phyloP scores from a whole-genome alignment of 106 monocot species.

The Agapanthus africanus region DNA sequence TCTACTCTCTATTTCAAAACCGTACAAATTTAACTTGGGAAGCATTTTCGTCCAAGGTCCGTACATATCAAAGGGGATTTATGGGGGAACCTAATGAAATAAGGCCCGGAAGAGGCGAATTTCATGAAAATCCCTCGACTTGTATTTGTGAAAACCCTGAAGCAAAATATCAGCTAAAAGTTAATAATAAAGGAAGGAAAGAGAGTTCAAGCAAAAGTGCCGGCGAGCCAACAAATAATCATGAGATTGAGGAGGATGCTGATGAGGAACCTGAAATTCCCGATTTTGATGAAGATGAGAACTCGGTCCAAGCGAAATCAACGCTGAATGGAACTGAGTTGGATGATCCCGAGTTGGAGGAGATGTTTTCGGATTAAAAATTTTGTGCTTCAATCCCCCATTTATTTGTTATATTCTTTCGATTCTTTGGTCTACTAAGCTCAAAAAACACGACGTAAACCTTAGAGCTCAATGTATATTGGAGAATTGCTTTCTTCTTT shows the following conservation, averaged over 20 bases:
- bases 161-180: neutral
- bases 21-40: slow-evolving; percentile 80
- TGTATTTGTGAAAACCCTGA: slow-evolving; percentile 57
- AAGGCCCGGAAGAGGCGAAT: slow-evolving; percentile 87
- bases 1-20: slow-evolving; percentile 71
- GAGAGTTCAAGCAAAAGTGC: neutral
- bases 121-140: slow-evolving; percentile 73
- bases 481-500: neutral
- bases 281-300: slow-evolving; percentile 51
- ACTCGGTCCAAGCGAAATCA: slow-evolving; percentile 15
- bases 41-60: slow-evolving; percentile 58
- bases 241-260: neutral
- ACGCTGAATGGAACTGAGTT: slow-evolving; percentile 11
- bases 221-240: slow-evolving; percentile 15
- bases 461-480: neutral
- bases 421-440: slow-evolving; percentile 7
- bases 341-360: slow-evolving; percentile 59
- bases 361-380: slow-evolving; percentile 61
- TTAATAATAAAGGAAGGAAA: slow-evolving; percentile 2
- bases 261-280: slow-evolving; percentile 39
- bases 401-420: slow-evolving; percentile 1
- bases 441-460: neutral
- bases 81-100: slow-evolving; percentile 96
- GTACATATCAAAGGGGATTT: slow-evolving; percentile 66
- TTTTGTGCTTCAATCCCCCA: neutral